phyloP scores from a whole-genome alignment of 768 basidiomycete genomes.

The Xerocomus spinulosus region DNA sequence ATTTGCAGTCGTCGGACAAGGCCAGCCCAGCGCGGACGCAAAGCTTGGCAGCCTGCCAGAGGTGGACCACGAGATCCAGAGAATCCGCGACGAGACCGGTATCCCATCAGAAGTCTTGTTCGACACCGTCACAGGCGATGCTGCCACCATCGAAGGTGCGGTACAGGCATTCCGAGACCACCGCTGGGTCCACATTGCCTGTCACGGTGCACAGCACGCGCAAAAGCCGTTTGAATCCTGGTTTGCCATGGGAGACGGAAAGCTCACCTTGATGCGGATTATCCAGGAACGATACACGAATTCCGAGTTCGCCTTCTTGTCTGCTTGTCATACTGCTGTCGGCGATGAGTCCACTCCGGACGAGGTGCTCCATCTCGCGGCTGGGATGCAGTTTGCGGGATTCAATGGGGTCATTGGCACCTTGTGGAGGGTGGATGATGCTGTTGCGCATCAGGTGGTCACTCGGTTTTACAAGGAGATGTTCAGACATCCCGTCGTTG shows the following conservation, averaged over 20 bases:
- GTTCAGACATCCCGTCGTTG: no score
- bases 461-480: no score
- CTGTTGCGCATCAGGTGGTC: no score
- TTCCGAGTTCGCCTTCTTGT: no score
- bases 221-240: not conserved
- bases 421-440: no score
- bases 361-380: not conserved
- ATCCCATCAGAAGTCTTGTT: not conserved
- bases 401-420: not conserved
- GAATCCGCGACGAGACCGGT: not conserved
- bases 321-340: no score
- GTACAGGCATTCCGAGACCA: no score
- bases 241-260: not conserved
- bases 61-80: not conserved
- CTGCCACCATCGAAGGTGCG: not conserved
- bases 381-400: not conserved
- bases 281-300: not conserved
- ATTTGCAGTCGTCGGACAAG: not conserved
- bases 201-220: not conserved
- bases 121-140: not conserved
- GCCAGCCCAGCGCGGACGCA: not conserved
- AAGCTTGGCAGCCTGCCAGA: not conserved
- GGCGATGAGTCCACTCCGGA: not conserved
- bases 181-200: not conserved
- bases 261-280: not conserved